These are phyloP conservation scores for Nakaseomyces delphensis DNA, from an alignment of 1,139 yeast species.

Conservation along the genomic window DNA sequence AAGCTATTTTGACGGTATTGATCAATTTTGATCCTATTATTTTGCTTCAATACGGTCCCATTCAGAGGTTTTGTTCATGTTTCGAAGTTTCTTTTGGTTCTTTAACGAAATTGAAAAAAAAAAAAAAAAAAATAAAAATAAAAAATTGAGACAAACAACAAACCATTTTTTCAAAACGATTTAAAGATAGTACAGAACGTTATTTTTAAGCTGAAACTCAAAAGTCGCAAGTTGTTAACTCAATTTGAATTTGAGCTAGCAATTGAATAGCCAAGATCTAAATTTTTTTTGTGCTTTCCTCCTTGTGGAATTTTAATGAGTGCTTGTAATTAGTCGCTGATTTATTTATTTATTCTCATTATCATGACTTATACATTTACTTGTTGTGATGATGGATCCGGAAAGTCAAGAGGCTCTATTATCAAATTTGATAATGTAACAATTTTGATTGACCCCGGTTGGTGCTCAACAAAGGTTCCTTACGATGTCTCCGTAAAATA, in stretches of 20 bases:
- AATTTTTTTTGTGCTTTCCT: too few species aligned
- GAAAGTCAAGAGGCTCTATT: slow-evolving; percentile 30
- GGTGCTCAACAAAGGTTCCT: slow-evolving; percentile 45
- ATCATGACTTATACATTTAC: slow-evolving; percentile 27
- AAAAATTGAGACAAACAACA: neutral
- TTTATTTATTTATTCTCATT: too few species aligned
- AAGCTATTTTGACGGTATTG: too few species aligned
- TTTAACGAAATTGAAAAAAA: neutral
- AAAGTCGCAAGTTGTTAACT: too few species aligned
- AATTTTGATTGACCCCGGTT: slow-evolving; percentile 62
- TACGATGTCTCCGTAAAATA: slow-evolving; percentile 24
- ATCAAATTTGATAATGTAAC: slow-evolving; percentile 38
- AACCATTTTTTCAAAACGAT: neutral
- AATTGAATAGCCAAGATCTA: too few species aligned
- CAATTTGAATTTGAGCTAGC: too few species aligned
- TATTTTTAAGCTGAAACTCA: too few species aligned
- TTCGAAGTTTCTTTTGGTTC: too few species aligned
- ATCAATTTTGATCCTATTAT: too few species aligned
- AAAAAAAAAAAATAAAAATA: neutral
- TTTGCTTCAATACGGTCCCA: too few species aligned
- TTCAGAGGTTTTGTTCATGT: too few species aligned
- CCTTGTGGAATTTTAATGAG: neutral
- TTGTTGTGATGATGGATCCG: slow-evolving; percentile 28
- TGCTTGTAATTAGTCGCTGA: neutral
- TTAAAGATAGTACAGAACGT: too few species aligned